A percentile compares a stretch with the other conserved stretches of the same genome.
Evolutionary conservation across 257 asterid genomes (phyloP).

Genomic region (Petunia axillaris): DNA sequence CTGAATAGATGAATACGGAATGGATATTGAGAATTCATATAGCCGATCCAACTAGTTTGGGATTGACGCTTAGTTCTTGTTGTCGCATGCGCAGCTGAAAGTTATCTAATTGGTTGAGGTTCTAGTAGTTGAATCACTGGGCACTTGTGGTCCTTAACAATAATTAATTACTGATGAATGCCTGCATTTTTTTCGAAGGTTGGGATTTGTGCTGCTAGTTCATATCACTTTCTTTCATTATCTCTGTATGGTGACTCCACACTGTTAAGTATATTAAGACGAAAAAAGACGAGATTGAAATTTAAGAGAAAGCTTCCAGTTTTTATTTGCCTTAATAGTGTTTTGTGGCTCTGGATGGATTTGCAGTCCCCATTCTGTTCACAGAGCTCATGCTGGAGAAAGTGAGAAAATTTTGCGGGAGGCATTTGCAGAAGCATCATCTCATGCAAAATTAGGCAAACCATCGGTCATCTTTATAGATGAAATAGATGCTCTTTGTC

Average conservation of each 20-base stretch:
- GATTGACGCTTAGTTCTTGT: not conserved
- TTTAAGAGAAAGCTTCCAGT: conserved; percentile 2
- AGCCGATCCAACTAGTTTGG: no score
- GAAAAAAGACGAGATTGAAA: not conserved
- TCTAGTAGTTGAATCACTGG: not conserved
- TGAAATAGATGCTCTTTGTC: conserved; percentile 95
- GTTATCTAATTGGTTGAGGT: not conserved
- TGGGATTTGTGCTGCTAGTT: not conserved
- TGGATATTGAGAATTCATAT: no score
- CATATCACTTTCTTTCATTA: no score
- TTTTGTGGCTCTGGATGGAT: conserved; percentile 27
- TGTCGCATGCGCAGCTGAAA: not conserved
- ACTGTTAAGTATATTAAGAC: not conserved
- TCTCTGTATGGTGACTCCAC: not conserved
- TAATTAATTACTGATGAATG: not conserved
- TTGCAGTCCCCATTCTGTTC: conserved; percentile 88
- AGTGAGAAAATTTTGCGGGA: conserved; percentile 84
- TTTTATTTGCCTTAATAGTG: conserved; percentile 23
- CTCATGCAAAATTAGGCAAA: conserved; percentile 70
- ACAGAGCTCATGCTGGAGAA: conserved; percentile 83
- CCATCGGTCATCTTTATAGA: conserved; percentile 90
- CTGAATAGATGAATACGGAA: no score
- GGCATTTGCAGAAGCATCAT: conserved; percentile 78
- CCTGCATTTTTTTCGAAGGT: not conserved
- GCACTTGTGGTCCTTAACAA: not conserved